These are phyloP conservation scores for Botrytis sinoallii DNA, from an alignment of 2,329 filamentous ascomycete genomes.

Conservation along the genomic window DNA sequence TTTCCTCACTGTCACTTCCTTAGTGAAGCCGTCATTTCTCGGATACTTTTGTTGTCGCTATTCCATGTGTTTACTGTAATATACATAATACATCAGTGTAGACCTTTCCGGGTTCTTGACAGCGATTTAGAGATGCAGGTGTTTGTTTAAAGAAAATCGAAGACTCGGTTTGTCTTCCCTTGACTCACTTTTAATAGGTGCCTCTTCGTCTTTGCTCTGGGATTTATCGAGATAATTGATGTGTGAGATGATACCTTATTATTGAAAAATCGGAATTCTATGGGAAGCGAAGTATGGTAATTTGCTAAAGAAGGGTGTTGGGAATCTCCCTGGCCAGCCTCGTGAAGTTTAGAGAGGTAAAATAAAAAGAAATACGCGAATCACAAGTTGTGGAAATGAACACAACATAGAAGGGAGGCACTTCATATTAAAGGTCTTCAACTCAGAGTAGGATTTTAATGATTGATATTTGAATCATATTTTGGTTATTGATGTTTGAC, in stretches of 20 bases:
- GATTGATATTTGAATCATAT: neutral
- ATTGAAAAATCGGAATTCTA: rapidly evolving
- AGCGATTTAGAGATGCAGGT: neutral
- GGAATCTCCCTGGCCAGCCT: no score
- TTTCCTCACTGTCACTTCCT: rapidly evolving
- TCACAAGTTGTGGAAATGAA: neutral
- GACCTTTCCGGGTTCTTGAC: rapidly evolving
- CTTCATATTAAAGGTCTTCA: neutral
- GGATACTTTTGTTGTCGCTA: neutral
- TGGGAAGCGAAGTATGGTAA: neutral
- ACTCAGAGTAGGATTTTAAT: neutral
- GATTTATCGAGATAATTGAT: no score
- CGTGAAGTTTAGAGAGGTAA: neutral
- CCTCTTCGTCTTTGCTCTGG: neutral
- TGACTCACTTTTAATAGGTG: neutral
- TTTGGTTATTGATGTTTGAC: neutral
- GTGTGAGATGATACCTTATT: no score
- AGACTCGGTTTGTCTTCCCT: no score
- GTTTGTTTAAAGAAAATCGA: neutral
- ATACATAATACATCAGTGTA: neutral
- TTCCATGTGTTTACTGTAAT: neutral
- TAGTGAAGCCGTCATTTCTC: neutral
- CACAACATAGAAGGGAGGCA: neutral
- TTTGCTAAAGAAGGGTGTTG: neutral
- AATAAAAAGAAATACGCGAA: neutral